Evolutionary conservation across 1,284 basidiomycete genomes (phyloP).

Genomic region (Rhodotorula sp.): DNA sequence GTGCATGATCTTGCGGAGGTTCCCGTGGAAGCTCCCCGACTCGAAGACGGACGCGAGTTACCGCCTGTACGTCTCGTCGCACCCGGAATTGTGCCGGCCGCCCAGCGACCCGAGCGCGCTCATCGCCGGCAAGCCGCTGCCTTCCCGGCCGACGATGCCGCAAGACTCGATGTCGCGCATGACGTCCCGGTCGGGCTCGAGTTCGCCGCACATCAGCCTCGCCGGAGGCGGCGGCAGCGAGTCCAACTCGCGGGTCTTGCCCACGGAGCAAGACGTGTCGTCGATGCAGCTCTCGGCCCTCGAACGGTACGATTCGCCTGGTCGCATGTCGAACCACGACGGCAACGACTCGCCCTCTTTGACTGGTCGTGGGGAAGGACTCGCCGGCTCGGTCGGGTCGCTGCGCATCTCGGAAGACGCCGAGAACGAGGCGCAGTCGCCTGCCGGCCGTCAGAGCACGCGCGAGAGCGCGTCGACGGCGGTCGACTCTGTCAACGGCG

Average conservation of each 20-base stretch:
- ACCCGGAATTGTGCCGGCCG: conserved; percentile 72
- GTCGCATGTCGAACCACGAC: conserved; percentile 1
- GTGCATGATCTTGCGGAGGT: conserved; percentile 96
- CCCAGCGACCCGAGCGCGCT: conserved; percentile 22
- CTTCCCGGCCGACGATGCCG: conserved; percentile 24
- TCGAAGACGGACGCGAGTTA: conserved; percentile 89
- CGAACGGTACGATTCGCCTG: conserved; percentile 8
- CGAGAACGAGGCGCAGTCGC: not conserved
- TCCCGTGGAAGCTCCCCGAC: conserved; percentile 99
- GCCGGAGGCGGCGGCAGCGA: conserved; percentile 27
- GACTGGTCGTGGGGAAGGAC: conserved; percentile 13
- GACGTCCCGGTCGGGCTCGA: conserved; percentile 31
- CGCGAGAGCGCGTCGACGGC: conserved; percentile 5
- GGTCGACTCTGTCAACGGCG: not conserved
- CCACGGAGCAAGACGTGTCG: conserved; percentile 29
- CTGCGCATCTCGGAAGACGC: conserved; percentile 8
- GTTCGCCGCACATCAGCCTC: conserved; percentile 13
- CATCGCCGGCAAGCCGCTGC: conserved; percentile 40
- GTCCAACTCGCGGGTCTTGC: conserved; percentile 34
- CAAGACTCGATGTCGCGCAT: conserved; percentile 18
- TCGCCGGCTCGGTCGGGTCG: conserved; percentile 3
- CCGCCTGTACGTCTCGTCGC: conserved; percentile 85
- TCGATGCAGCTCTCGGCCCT: conserved; percentile 36
- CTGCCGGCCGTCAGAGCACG: not conserved
- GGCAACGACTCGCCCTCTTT: conserved; percentile 5